Conservation (phyloP, 1,284 basidiomycete species). For the Abortiporus biennis region DNA sequence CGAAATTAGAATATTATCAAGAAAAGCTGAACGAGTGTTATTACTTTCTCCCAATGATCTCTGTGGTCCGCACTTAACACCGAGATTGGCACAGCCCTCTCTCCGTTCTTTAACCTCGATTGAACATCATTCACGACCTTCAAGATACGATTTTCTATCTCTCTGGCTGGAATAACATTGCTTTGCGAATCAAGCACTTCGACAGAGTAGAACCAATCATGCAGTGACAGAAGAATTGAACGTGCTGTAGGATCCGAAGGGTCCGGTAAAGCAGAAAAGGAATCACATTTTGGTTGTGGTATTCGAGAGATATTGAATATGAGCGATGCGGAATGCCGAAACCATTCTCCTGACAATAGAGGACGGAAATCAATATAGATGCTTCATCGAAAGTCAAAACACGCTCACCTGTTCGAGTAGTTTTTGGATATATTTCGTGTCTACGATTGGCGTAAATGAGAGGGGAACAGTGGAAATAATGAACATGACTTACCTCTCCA, state of each 20-base stretch:
- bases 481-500: conserved; percentile 51
- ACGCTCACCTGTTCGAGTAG: conserved; percentile 45
- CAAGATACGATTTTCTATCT: conserved; percentile 65
- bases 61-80: conserved; percentile 78
- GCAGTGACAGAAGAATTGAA: conserved; percentile 68
- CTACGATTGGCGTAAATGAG: too few species aligned
- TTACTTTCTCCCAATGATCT: conserved; percentile 79
- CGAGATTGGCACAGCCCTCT: conserved; percentile 58
- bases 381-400: conserved; percentile 2
- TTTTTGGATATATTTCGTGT: conserved; percentile 49
- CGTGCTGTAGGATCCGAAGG: conserved; percentile 39
- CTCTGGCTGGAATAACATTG: conserved; percentile 31
- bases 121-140: conserved; percentile 69
- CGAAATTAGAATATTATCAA: conserved; percentile 1
- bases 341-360: conserved; percentile 53
- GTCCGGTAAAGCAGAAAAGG: conserved; percentile 44
- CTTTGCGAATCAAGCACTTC: conserved; percentile 50
- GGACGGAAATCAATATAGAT: not conserved
- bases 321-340: conserved; percentile 48
- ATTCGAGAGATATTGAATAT: conserved; percentile 79
- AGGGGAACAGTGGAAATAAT: too few species aligned
- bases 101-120: conserved; percentile 43
- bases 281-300: conserved; percentile 62
- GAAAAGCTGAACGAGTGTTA: conserved; percentile 17
- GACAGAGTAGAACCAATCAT: conserved; percentile 82